phyloP scores from a whole-genome alignment of 768 basidiomycete species.

The Suillus luteus region DNA sequence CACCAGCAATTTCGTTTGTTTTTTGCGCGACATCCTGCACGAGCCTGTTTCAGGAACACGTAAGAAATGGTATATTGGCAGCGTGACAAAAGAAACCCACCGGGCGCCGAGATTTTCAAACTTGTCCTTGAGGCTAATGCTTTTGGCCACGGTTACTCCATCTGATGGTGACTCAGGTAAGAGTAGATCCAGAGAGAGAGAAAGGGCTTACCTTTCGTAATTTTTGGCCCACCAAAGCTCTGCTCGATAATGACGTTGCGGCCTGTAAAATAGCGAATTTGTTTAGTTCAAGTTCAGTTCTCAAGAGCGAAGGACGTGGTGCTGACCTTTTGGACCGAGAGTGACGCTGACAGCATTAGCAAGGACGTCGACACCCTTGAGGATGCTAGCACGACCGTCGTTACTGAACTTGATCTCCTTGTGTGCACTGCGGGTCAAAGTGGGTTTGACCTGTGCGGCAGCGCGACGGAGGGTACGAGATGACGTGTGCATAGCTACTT shows the following conservation, averaged over 20 bases:
- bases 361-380: slow-evolving; percentile 94
- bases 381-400: slow-evolving; percentile 89
- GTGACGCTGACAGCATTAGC: slow-evolving; percentile 97
- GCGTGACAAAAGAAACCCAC: slow-evolving; percentile 47
- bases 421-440: slow-evolving; percentile 74
- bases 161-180: slow-evolving; percentile 46
- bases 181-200: slow-evolving; percentile 6
- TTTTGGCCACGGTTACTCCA: slow-evolving; percentile 97
- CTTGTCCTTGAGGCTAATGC: slow-evolving; percentile 93
- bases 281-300: slow-evolving; percentile 16
- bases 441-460: slow-evolving; percentile 53
- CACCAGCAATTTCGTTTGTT: slow-evolving; percentile 96
- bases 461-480: slow-evolving; percentile 70
- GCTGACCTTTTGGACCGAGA: slow-evolving; percentile 89
- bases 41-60: slow-evolving; percentile 51
- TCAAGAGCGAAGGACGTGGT: not conserved
- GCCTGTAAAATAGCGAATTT: slow-evolving; percentile 44
- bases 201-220: slow-evolving; percentile 81
- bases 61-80: not conserved
- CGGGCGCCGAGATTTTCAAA: slow-evolving; percentile 99
- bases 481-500: slow-evolving; percentile 64
- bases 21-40: slow-evolving; percentile 95
- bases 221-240: slow-evolving; percentile 87
- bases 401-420: slow-evolving; percentile 98
- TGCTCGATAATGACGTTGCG: slow-evolving; percentile 99